phyloP scores from a whole-genome alignment of 1,284 basidiomycete genomes.

The Trametes sp. region DNA sequence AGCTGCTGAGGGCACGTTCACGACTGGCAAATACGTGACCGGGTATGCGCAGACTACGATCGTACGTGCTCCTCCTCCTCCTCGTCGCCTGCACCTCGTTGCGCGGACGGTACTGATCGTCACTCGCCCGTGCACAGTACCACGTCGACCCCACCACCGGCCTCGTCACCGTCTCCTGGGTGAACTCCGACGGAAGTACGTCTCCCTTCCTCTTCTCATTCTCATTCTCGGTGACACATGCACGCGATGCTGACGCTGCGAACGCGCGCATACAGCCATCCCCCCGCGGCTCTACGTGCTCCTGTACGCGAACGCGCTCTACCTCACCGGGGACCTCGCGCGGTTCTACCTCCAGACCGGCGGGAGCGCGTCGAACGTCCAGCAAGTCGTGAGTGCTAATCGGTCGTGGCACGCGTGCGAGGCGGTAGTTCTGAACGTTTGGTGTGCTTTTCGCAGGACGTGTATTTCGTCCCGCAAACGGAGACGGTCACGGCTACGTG shows the following conservation, averaged over 20 bases:
- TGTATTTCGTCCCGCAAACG: no score
- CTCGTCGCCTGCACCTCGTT: neutral
- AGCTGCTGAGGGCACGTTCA: constrained; percentile 6
- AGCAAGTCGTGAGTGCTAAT: neutral
- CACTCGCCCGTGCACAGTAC: constrained; percentile 10
- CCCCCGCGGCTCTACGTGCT: constrained; percentile 10
- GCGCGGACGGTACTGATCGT: neutral
- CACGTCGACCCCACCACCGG: constrained; percentile 22
- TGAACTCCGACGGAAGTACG: constrained; percentile 31
- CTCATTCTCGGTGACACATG: neutral
- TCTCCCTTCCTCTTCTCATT: neutral
- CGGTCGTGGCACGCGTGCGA: no score
- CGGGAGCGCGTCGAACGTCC: neutral
- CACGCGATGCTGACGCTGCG: neutral
- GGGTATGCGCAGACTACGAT: constrained; percentile 26
- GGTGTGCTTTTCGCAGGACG: no score
- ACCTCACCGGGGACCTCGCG: constrained; percentile 21
- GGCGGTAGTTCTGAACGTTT: no score
- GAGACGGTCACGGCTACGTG: no score
- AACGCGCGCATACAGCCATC: constrained; percentile 1
- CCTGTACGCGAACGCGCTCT: constrained; percentile 9
- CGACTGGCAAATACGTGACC: constrained; percentile 12
- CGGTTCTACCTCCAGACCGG: constrained; percentile 11
- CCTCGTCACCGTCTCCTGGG: constrained; percentile 26
- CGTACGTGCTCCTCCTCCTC: constrained; percentile 8